phyloP scores from a whole-genome alignment of 2,329 filamentous ascomycete species.

The Stemphylium beticola region DNA sequence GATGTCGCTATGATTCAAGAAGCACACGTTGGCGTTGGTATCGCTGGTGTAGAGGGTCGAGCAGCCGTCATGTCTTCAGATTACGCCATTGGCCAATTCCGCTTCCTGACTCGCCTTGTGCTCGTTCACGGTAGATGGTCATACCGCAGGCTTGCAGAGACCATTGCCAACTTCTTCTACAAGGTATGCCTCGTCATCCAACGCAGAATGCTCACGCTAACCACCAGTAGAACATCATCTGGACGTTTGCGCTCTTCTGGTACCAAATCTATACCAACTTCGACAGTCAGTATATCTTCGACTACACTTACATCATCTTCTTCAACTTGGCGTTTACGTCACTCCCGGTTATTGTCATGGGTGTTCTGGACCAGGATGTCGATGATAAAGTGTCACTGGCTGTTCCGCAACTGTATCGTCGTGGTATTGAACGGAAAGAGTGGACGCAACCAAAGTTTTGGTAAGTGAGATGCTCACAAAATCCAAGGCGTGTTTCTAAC shows the following conservation, averaged over 20 bases:
- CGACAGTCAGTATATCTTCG: conserved; percentile 95
- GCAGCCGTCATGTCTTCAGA: conserved; percentile 86
- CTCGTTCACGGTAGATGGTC: conserved; percentile 88
- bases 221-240: conserved; percentile 79
- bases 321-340: conserved; percentile 98
- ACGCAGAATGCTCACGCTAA: conserved; percentile 28
- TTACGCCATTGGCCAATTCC: conserved; percentile 88
- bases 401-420: conserved; percentile 92
- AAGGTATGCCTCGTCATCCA: conserved; percentile 63
- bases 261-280: conserved; percentile 95
- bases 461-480: conserved; percentile 60
- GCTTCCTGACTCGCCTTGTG: conserved; percentile 79
- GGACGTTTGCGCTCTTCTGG: conserved; percentile 97
- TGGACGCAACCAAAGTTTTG: conserved; percentile 98
- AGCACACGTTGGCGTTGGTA: conserved; percentile 86
- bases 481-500: conserved; percentile 19
- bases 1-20: conserved; percentile 95
- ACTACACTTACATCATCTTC: conserved; percentile 96
- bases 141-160: conserved; percentile 91
- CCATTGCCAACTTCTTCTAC: conserved; percentile 99
- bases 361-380: conserved; percentile 95
- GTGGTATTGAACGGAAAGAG: conserved; percentile 93
- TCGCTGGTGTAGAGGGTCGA: conserved; percentile 84
- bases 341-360: conserved; percentile 91
- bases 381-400: conserved; percentile 91